Percentiles rank a stretch among this genome's conserved stretches.
Conservation (phyloP, 2,329 filamentous ascomycete genomes). For the Trichoderma oligosporum region DNA sequence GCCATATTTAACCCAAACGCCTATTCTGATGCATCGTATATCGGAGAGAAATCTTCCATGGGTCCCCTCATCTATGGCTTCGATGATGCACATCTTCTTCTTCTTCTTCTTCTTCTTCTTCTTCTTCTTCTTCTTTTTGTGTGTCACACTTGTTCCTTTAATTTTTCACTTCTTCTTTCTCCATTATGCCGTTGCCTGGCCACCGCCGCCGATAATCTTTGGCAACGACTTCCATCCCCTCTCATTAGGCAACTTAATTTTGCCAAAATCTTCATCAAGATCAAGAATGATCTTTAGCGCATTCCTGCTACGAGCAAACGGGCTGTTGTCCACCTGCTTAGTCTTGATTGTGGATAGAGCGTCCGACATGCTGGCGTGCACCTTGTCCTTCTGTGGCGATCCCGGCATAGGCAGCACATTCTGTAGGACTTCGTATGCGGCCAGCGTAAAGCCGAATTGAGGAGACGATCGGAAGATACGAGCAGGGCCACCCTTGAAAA, state of each 20-base stretch:
- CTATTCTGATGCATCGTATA: slow-evolving; percentile 22
- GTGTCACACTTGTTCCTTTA: too few relatives aligned
- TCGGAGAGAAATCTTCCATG: slow-evolving; percentile 18
- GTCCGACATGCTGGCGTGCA: slow-evolving; percentile 58
- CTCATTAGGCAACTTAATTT: slow-evolving; percentile 57
- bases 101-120: neutral
- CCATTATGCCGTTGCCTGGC: slow-evolving; percentile 18
- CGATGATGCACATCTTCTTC: slow-evolving; percentile 4
- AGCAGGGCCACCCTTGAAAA: slow-evolving; percentile 97
- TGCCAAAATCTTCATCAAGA: slow-evolving; percentile 88
- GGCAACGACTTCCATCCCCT: slow-evolving; percentile 53
- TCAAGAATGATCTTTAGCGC: slow-evolving; percentile 94
- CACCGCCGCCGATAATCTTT: slow-evolving; percentile 44
- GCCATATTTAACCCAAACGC: slow-evolving; percentile 21
- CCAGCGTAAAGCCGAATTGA: slow-evolving; percentile 96
- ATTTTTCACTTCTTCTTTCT: neutral
- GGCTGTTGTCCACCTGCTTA: slow-evolving; percentile 40
- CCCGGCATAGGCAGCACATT: slow-evolving; percentile 71
- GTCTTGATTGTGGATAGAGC: slow-evolving; percentile 48
- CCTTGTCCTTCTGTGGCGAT: slow-evolving; percentile 47
- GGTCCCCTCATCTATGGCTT: neutral
- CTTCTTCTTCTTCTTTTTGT: neutral
- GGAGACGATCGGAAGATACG: slow-evolving; percentile 93
- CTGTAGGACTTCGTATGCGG: slow-evolving; percentile 90
- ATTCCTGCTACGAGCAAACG: slow-evolving; percentile 68